A percentile compares a stretch with the other conserved stretches of the same genome.
Evolutionary conservation across 176 grass and related monocot species (phyloP).

Genomic region (Lolium rigidum): DNA sequence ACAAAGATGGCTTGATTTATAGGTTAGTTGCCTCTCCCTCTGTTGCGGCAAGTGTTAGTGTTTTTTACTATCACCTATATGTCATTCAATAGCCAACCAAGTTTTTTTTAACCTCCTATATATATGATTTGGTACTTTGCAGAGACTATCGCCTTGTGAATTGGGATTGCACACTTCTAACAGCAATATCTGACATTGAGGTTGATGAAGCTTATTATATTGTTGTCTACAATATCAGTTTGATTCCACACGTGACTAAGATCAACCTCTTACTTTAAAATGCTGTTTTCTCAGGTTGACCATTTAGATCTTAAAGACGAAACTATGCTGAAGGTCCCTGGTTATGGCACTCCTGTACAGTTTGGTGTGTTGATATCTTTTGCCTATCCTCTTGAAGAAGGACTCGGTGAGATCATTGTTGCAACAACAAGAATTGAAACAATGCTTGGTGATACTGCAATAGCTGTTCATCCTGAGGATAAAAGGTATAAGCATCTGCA

Average conservation of each 20-base stretch:
- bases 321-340: conserved; percentile 72
- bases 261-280: conserved; percentile 11
- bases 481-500: conserved; percentile 81
- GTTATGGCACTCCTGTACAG: conserved; percentile 62
- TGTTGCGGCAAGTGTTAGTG: conserved; percentile 34
- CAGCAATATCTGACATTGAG: conserved; percentile 94
- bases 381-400: conserved; percentile 87
- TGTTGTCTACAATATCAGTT: conserved; percentile 14
- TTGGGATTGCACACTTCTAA: conserved; percentile 94
- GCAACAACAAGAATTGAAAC: conserved; percentile 93
- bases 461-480: conserved; percentile 87
- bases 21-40: conserved; percentile 58
- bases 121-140: conserved; percentile 34
- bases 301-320: conserved; percentile 82
- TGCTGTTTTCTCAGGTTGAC: conserved; percentile 70
- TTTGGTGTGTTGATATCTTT: conserved; percentile 93
- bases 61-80: neutral
- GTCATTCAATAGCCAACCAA: neutral
- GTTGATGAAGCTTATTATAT: conserved; percentile 55
- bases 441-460: conserved; percentile 88
- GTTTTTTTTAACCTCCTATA: conserved; percentile 3
- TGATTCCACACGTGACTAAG: conserved; percentile 4
- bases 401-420: conserved; percentile 80
- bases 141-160: conserved; percentile 91
- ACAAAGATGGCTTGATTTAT: conserved; percentile 84